phyloP scores from a whole-genome alignment of 805 yeast genomes.

The Myxozyma neotropica region DNA sequence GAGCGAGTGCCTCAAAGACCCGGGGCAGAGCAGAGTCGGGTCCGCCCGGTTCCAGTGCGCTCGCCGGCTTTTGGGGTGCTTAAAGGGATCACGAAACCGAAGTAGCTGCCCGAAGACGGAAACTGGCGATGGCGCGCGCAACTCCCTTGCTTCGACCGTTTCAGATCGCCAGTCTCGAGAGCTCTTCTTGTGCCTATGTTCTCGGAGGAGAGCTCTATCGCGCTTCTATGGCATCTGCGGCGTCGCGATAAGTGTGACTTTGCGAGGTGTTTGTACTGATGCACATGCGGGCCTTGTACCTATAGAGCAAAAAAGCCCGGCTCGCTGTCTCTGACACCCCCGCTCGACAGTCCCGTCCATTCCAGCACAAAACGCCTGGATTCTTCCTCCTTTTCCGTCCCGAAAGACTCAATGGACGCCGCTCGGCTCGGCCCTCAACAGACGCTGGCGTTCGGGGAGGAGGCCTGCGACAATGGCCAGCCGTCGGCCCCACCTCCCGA shows the following conservation, averaged over 20 bases:
- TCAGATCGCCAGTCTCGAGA: too few relatives aligned
- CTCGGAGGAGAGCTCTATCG: too few relatives aligned
- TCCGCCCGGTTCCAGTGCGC: too few relatives aligned
- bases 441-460: conserved; percentile 3
- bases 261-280: not conserved
- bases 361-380: not conserved
- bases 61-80: too few relatives aligned
- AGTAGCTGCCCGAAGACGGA: too few relatives aligned
- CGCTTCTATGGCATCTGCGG: not conserved
- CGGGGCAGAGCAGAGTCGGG: too few relatives aligned
- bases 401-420: conserved; percentile 7
- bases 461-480: not conserved
- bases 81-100: too few relatives aligned
- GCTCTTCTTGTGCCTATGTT: too few relatives aligned
- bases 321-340: not conserved
- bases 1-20: too few relatives aligned
- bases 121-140: too few relatives aligned
- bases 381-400: not conserved
- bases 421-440: conserved; percentile 9
- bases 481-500: not conserved
- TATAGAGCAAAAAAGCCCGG: not conserved
- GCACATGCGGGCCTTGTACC: not conserved
- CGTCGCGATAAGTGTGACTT: not conserved
- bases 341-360: not conserved
- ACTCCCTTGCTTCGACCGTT: too few relatives aligned